Percentiles rank a stretch among this genome's conserved stretches.
Evolutionary conservation across 176 grass and related monocot species (phyloP).

Genomic region (Phoenix roebelenii): DNA sequence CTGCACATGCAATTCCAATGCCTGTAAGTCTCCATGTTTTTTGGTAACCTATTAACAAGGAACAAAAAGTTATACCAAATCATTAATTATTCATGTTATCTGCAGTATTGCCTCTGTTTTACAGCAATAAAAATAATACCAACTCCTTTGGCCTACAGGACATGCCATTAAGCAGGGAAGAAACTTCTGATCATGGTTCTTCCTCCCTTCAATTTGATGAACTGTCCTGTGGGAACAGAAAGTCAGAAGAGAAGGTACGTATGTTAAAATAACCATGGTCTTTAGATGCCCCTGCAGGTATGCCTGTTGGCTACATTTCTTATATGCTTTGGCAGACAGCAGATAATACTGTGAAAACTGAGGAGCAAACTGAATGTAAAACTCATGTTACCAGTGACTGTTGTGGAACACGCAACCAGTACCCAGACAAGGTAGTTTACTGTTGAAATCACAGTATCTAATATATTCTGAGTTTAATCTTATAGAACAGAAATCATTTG

Average conservation of each 20-base stretch:
- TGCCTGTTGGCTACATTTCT: slow-evolving; percentile 30
- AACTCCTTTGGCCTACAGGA: slow-evolving; percentile 26
- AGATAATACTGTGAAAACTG: slow-evolving; percentile 37
- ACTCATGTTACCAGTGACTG: slow-evolving; percentile 30
- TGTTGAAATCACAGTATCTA: too few relatives aligned
- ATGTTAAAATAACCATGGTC: slow-evolving; percentile 16
- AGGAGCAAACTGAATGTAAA: slow-evolving; percentile 24
- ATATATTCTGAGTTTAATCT: too few relatives aligned
- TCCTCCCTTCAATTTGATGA: slow-evolving; percentile 45
- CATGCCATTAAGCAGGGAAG: slow-evolving; percentile 45
- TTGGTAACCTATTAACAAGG: neutral
- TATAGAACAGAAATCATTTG: too few relatives aligned
- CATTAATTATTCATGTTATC: too few relatives aligned
- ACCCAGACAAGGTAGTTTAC: slow-evolving; percentile 10
- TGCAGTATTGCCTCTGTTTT: neutral
- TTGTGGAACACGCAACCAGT: slow-evolving; percentile 31
- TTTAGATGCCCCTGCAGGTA: slow-evolving; percentile 13
- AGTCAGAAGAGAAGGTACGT: slow-evolving; percentile 65
- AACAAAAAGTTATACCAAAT: too few relatives aligned
- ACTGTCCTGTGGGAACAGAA: slow-evolving; percentile 24
- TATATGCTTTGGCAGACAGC: slow-evolving; percentile 35
- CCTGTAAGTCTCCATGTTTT: slow-evolving; percentile 37
- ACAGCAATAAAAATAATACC: slow-evolving; percentile 2
- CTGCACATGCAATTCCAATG: slow-evolving; percentile 43
- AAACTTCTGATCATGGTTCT: slow-evolving; percentile 39